Base-by-base conservation (phyloP, 768 basidiomycete species). In the Lyophyllum shimeji region DNA sequence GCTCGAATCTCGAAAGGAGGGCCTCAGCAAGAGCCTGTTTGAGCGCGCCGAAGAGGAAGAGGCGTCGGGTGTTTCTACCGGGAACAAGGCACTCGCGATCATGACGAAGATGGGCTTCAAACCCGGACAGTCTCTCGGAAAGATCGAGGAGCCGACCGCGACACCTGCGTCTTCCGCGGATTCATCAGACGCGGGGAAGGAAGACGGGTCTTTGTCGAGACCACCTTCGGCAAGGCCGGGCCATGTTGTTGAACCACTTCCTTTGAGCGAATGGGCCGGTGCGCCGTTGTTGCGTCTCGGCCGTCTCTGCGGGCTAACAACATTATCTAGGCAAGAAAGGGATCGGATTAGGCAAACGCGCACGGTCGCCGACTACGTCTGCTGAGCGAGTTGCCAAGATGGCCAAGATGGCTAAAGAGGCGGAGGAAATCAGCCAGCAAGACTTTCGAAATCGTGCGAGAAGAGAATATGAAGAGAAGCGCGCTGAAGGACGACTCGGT, bases 101-200 rank as follows among this genome's bases (percentile, higher is more conserved):
- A 95, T 95, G 93, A 84, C 89, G 81, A 93, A 90, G 74, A 94
- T 94, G 93, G 93, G 93, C 0, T 95, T 91, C 75, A 88, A 87
- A 72, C 85, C 89, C 2, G 93, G 93, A 15, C 84, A 93, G 68
- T 78, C 89, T 13, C 77, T 94, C 25, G 91, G 92, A 17, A 77
- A 71, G 64, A 50, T 67, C 8, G 71, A 73, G 9, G 65, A 69
- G 25, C 58, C 59, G 23, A 45, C n/a, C n/a, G 11, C 18, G 39
- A 40, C 52, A 31, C 50, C 43, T 34, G 31, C 43, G 24, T 42
- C 57, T n/a, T 34, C 47, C 15, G 31, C 42, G n/a, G 45, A 33
- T 34, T 25, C 44, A 13, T 40, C 37, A 2, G 45, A 50, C 53
- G 39, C 49, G 11, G 50, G 54, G 42, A 33, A 50, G 18, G 57